phyloP scores from a whole-genome alignment of 1,139 yeast species.

The Chernovozyma aurita region DNA sequence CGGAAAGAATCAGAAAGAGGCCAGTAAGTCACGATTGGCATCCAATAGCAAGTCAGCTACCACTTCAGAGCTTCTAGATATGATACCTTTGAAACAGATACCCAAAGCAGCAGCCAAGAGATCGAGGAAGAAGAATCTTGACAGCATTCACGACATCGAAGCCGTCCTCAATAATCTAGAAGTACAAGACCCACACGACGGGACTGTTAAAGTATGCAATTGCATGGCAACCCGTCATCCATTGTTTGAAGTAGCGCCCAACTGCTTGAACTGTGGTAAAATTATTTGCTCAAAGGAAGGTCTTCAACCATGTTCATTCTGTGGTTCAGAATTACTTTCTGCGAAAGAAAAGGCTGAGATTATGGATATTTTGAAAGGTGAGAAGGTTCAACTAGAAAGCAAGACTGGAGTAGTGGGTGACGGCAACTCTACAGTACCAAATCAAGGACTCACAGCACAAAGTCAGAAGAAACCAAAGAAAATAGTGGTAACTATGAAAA shows the following conservation, averaged over 20 bases:
- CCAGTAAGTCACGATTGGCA: constrained; percentile 15
- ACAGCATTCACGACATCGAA: constrained; percentile 57
- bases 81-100: constrained; percentile 16
- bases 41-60: constrained; percentile 23
- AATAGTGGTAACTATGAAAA: constrained; percentile 49
- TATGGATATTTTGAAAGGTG: constrained; percentile 44
- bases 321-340: constrained; percentile 66
- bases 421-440: constrained; percentile 10
- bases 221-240: constrained; percentile 89
- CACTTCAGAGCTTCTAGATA: constrained; percentile 35
- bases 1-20: constrained; percentile 13
- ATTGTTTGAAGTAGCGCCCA: constrained; percentile 83
- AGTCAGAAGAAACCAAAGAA: constrained; percentile 24
- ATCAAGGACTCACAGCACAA: constrained; percentile 10
- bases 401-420: constrained; percentile 9
- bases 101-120: constrained; percentile 23
- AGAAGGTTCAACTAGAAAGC: constrained; percentile 27
- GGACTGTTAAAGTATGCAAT: constrained; percentile 45
- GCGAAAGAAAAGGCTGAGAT: constrained; percentile 59
- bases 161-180: constrained; percentile 36
- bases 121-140: constrained; percentile 35
- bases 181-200: constrained; percentile 11
- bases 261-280: constrained; percentile 91
- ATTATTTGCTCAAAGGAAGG: constrained; percentile 90
- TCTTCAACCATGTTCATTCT: constrained; percentile 80